Evolutionary conservation across 2,329 filamentous ascomycete species (phyloP).

Genomic region (Bertia moriformis): DNA sequence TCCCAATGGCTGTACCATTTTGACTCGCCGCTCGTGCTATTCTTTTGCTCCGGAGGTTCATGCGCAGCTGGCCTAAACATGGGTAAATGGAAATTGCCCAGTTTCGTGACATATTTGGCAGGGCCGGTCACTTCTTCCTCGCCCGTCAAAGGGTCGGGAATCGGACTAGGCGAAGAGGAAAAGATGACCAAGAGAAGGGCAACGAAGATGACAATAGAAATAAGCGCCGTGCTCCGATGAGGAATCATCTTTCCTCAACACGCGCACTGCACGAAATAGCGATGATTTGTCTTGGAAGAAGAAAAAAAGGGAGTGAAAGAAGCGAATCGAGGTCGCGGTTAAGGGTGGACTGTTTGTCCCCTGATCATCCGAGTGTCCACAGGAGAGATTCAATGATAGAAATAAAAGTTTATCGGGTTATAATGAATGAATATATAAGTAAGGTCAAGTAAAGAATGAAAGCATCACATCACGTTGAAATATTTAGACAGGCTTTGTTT

Average conservation of each 20-base stretch:
- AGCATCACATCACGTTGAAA: no score
- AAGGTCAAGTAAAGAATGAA: no score
- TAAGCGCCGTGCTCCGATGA: slow-evolving; percentile 20
- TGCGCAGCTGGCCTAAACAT: slow-evolving; percentile 57
- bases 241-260: slow-evolving; percentile 18
- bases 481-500: no score
- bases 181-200: slow-evolving; percentile 24
- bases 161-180: slow-evolving; percentile 19
- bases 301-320: no score
- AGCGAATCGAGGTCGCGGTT: no score
- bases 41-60: slow-evolving; percentile 53
- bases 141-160: slow-evolving; percentile 7
- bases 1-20: slow-evolving; percentile 82
- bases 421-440: no score
- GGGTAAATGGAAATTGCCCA: slow-evolving; percentile 38
- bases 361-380: no score
- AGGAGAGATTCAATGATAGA: no score
- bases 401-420: no score
- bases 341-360: no score
- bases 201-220: slow-evolving; percentile 24
- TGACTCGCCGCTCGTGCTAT: slow-evolving; percentile 64
- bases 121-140: slow-evolving; percentile 13
- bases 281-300: slow-evolving; percentile 1
- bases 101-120: slow-evolving; percentile 13
- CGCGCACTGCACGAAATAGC: not conserved